Base-by-base conservation (phyloP, 176 grass and related monocot genomes). In the Saccharum officinarum region DNA sequence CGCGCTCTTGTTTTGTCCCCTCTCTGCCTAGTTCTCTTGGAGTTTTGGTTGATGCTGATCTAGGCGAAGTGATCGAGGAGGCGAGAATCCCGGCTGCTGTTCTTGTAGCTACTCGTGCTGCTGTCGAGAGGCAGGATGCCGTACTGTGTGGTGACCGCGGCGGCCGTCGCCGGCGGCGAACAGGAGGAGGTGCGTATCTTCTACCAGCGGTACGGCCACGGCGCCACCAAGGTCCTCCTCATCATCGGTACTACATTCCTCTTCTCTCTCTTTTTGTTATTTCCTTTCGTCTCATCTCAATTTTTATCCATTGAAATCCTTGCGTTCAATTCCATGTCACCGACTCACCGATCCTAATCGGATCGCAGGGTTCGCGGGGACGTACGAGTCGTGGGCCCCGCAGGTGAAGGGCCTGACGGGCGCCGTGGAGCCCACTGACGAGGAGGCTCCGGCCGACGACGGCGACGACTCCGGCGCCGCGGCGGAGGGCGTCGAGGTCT, bases 331-430 rank as follows among this genome's bases (percentile, higher is more conserved):
- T 52, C 1, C 16, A 16, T 37, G 10, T 39, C 45, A 18, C 15
- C 45, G 28, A 28, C 28, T 28, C n/a, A n/a, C n/a, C n/a, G 28
- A 28, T 7, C 12, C 69, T n/a, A 46, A 73, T 71, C 8, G 16
- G 61, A 66, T n/a, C 81, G 83, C 60, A 95, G 93, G 94, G 4
- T 91, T 97, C 57, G 94, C 88, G 5, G 94, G 86, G 13, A 93
- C 91, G 57, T 73, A 89, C 25, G 91, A 96, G 64, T 91, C 91
- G 73, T 96, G 94, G 94, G 81, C 28, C 6, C 94, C 91, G 57
- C 91, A 96, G 80, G 84, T 93, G 36, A 96, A 96, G 81, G 94
- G 91, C 9, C 83, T 96, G 69, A 87, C 82, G 2, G 91, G 89
- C 75, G 60, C 88, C 22, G 18, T 71, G 6, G 77, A 87, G 41